Percentiles rank a stretch among this genome's conserved stretches.
Evolutionary conservation across 345 rosid genomes (phyloP).

Genomic region (Aquilaria yunnanensis): DNA sequence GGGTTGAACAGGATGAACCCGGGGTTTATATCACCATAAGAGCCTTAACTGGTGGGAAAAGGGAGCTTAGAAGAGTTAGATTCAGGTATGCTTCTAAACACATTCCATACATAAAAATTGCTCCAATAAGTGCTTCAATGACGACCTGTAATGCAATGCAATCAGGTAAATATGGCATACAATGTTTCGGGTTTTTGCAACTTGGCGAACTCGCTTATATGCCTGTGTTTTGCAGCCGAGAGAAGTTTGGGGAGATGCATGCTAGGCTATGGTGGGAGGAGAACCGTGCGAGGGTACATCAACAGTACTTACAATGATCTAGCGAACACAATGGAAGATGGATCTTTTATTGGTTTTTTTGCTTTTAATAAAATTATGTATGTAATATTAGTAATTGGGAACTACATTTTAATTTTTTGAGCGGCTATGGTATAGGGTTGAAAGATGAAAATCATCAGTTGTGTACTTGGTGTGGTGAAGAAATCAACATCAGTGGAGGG

Average conservation of each 20-base stretch:
- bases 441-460: too few species aligned
- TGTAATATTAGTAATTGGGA: too few species aligned
- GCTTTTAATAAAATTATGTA: too few species aligned
- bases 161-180: too few species aligned
- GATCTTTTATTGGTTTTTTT: too few species aligned
- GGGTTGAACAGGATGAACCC: conserved; percentile 91
- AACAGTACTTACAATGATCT: conserved; percentile 63
- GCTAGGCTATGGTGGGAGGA: conserved; percentile 96
- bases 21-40: conserved; percentile 89
- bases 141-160: too few species aligned
- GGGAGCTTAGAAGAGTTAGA: conserved; percentile 88
- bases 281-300: conserved; percentile 80
- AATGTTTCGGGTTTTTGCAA: neutral
- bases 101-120: neutral
- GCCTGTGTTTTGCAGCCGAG: conserved; percentile 47
- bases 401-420: too few species aligned
- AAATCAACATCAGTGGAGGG: too few species aligned
- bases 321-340: neutral
- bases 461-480: too few species aligned
- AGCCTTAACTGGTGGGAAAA: conserved; percentile 59
- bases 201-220: neutral
- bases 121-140: too few species aligned
- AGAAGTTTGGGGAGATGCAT: conserved; percentile 83
- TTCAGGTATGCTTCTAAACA: conserved; percentile 53
- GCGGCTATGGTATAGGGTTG: too few species aligned